Evolutionary conservation across 2,329 filamentous ascomycete species (phyloP).

Genomic region (Cladophialophora chaetospira): DNA sequence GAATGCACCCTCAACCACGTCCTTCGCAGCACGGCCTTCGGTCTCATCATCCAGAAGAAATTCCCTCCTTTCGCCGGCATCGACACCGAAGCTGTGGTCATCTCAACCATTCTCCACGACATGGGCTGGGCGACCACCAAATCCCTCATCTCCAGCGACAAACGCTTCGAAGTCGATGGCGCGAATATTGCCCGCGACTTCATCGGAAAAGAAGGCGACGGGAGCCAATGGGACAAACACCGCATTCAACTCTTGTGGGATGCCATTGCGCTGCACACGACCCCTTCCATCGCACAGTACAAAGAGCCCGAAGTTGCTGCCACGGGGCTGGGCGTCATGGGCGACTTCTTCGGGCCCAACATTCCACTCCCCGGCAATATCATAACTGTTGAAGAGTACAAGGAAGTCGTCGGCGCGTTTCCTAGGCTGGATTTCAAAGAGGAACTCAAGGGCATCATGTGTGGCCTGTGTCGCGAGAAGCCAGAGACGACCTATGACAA

Average conservation of each 20-base stretch:
- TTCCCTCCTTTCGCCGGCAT: slow-evolving; percentile 30
- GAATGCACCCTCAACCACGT: slow-evolving; percentile 24
- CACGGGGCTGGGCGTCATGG: slow-evolving; percentile 24
- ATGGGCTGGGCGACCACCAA: slow-evolving; percentile 43
- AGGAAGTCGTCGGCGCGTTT: slow-evolving; percentile 36
- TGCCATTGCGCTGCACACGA: slow-evolving; percentile 47
- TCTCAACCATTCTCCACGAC: slow-evolving; percentile 33
- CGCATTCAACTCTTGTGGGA: slow-evolving; percentile 53
- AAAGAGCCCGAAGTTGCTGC: slow-evolving; percentile 31
- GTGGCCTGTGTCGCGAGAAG: slow-evolving; percentile 41
- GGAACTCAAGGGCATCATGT: slow-evolving; percentile 38
- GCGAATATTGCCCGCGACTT: slow-evolving; percentile 50
- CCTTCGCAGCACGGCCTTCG: slow-evolving; percentile 35
- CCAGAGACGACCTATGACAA: slow-evolving; percentile 41
- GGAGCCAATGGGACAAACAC: slow-evolving; percentile 42
- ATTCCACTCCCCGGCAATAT: slow-evolving; percentile 20
- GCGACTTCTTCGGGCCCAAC: slow-evolving; percentile 32
- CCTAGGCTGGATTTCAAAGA: slow-evolving; percentile 41
- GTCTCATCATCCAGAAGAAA: slow-evolving; percentile 42
- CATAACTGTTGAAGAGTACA: slow-evolving; percentile 39
- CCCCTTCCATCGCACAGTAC: slow-evolving; percentile 31
- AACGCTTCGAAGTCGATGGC: slow-evolving; percentile 55
- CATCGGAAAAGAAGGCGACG: slow-evolving; percentile 2
- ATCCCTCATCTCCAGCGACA: slow-evolving; percentile 45
- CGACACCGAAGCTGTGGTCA: slow-evolving; percentile 31